Conservation (phyloP, 495 filamentous ascomycete species). For the Entonaema liquescens region DNA sequence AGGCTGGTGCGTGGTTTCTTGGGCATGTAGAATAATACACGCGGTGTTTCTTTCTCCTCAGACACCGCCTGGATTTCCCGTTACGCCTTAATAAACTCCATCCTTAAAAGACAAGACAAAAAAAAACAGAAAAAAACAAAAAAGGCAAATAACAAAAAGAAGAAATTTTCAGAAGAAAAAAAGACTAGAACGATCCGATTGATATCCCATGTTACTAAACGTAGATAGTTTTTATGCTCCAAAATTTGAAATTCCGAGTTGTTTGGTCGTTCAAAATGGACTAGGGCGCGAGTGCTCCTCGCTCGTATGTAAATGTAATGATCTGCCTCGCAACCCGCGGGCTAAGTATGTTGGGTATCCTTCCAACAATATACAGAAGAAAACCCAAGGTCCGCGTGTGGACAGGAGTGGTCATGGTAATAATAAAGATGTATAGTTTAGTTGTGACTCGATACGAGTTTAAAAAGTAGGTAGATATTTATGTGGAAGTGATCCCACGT, state of each 20-base stretch:
- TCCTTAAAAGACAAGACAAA: no score
- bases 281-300: background rate
- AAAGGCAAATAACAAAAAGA: background rate
- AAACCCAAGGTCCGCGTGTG: conserved; percentile 6
- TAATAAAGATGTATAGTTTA: background rate
- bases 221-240: background rate
- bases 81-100: conserved; percentile 29
- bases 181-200: conserved; percentile 4
- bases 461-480: background rate
- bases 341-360: conserved; percentile 4
- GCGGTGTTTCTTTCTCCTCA: conserved; percentile 21
- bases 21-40: conserved; percentile 34
- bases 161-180: background rate
- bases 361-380: conserved; percentile 9
- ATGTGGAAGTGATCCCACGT: background rate
- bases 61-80: conserved; percentile 23
- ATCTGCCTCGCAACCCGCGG: background rate
- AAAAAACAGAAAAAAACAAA: conserved; percentile 3
- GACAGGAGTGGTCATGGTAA: conserved; percentile 10
- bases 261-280: background rate
- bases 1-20: conserved; percentile 2
- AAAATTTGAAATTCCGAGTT: background rate
- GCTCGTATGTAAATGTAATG: background rate
- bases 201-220: conserved; percentile 14
- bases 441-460: background rate